Evolutionary conservation across 306 rosid species (phyloP), one percentile per base, ranked within the genome.

Genomic region (Arachis stenosperma): DNA sequence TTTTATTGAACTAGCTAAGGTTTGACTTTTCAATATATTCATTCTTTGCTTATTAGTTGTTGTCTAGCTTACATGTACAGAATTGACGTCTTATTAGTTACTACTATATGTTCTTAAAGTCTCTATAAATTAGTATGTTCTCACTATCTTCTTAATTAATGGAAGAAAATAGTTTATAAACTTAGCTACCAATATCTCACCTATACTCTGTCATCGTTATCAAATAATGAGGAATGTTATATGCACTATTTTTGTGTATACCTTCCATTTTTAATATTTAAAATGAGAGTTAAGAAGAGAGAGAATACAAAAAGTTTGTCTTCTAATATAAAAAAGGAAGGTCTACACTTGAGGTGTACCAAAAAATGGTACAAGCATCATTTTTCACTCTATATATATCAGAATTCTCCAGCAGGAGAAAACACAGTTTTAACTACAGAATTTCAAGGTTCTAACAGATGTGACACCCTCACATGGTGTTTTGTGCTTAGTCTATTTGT

Each of bases 1-100:
- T 84, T 93, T 93, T 79, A 80, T 93, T 57, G 82, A 82, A 78
- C 71, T 93, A 74, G 97, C 87, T 6, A 88, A 93, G 98, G 98
- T 93, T 78, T 84, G 81, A 59, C 71, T 54, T 42, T 56, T 84
- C 61, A 54, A 74, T 54, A 41, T 66, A 67, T 65, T 50, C 37
- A 36, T 79, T 50, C 37, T 29, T 79, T 75, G 73, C 50, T 52
- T 77, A 48, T 51, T 71, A 69, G 10, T 75, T 78, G 17, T 61
- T 71, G 8, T 66, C 50, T 29, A 54, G 51, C 82, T 75, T 76
- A 71, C 62, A 69, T 76, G 57, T 70, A 60, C 48, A 59, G 8
- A 57, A 54, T 84, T 56, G 41, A 27, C 70, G 65, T 73, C 64
- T 63, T 50, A 30, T 73, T 63, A 46, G 68, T 81, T 30, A 41